These are phyloP conservation scores for Hawksworthiomyces lignivorus DNA, from an alignment of 2,329 filamentous ascomycete species.

Conservation along the genomic window DNA sequence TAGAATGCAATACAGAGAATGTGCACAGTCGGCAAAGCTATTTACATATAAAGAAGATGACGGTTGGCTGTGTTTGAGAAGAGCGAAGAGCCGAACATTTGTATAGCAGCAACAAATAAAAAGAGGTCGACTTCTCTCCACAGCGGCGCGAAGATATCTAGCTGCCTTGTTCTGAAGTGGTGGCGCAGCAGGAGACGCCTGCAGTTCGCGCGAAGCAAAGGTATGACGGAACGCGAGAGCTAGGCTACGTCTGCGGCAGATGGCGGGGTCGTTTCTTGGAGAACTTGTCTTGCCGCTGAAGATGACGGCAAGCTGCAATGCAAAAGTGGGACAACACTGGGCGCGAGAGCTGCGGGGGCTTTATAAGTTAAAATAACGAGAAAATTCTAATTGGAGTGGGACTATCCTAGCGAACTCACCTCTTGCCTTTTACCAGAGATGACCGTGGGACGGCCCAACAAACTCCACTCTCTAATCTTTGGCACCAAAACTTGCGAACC, in stretches of 20 bases:
- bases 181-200: neutral
- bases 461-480: constrained; percentile 19
- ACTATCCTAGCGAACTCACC: constrained; percentile 21
- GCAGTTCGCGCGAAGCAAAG: neutral
- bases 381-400: constrained; percentile 17
- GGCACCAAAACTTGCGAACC: constrained; percentile 15
- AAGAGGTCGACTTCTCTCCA: too few species aligned
- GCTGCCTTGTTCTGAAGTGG: neutral
- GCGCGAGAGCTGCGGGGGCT: too few species aligned
- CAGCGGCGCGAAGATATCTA: too few species aligned
- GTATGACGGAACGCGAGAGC: neutral
- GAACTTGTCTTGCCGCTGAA: too few species aligned
- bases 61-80: too few species aligned
- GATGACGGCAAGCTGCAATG: too few species aligned
- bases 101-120: too few species aligned
- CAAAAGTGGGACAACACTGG: too few species aligned
- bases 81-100: too few species aligned
- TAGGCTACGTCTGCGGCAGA: neutral
- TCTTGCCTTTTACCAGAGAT: constrained; percentile 21
- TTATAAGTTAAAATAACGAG: constrained; percentile 12
- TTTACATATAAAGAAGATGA: too few species aligned
- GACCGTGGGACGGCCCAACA: constrained; percentile 19
- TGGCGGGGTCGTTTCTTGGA: constrained; percentile 9
- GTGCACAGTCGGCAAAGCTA: too few species aligned
- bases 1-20: too few species aligned